Evolutionary conservation across 176 grass and related monocot genomes (phyloP).

Genomic region (Triticum aestivum): DNA sequence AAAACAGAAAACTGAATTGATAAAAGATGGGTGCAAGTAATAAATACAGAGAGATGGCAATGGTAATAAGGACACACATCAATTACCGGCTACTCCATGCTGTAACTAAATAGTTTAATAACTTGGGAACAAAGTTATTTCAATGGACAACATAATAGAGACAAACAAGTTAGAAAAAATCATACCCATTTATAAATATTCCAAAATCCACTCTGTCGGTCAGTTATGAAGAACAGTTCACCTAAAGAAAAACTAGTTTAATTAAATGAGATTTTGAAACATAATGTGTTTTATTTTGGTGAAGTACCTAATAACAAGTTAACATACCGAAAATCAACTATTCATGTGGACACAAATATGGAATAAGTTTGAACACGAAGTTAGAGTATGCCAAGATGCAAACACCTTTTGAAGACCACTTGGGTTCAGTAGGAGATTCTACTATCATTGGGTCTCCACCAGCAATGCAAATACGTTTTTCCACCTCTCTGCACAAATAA

Average conservation of each 20-base stretch:
- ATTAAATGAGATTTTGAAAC: constrained; percentile 29
- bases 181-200: constrained; percentile 97
- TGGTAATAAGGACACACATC: neutral
- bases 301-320: constrained; percentile 3
- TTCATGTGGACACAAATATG: neutral
- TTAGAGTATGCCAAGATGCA: neutral
- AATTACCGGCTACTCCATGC: neutral
- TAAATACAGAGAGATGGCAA: constrained; percentile 1
- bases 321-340: neutral
- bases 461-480: constrained; percentile 64
- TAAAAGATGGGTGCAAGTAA: neutral
- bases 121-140: neutral
- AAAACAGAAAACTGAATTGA: neutral
- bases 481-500: constrained; percentile 51
- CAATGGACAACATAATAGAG: constrained; percentile 7
- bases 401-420: constrained; percentile 90
- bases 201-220: constrained; percentile 84
- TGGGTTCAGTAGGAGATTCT: constrained; percentile 96
- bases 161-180: constrained; percentile 23
- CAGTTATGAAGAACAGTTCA: constrained; percentile 89
- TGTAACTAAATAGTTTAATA: neutral
- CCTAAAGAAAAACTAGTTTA: constrained; percentile 47
- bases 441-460: constrained; percentile 66
- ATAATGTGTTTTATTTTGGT: neutral
- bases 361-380: neutral